These are phyloP conservation scores for Phytophthora ohioensis DNA, from an alignment of 352 stramenopile genomes.

Conservation along the genomic window DNA sequence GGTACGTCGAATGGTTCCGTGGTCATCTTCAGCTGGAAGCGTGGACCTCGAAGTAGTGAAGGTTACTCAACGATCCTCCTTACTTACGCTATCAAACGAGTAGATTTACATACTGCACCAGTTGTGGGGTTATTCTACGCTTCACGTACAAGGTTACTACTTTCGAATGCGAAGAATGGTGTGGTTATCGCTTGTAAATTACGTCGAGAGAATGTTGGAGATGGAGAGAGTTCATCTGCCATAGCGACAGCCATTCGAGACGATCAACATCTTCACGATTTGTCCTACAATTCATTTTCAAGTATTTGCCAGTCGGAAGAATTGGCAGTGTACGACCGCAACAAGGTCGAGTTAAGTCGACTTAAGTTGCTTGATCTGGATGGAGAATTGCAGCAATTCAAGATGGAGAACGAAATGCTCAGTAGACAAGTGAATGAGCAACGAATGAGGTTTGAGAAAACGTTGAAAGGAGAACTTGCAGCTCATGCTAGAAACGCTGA, in stretches of 20 bases:
- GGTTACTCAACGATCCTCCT: conserved; percentile 38
- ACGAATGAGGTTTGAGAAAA: conserved; percentile 47
- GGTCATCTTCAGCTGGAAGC: conserved; percentile 60
- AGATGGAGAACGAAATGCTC: conserved; percentile 79
- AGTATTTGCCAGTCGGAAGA: conserved; percentile 66
- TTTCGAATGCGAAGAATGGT: conserved; percentile 54
- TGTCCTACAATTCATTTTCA: conserved; percentile 28
- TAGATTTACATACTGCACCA: conserved; percentile 63
- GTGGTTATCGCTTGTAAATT: conserved; percentile 54
- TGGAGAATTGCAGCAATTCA: conserved; percentile 69
- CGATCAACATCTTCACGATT: conserved; percentile 32
- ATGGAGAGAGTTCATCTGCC: conserved; percentile 19
- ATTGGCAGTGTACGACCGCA: conserved; percentile 66
- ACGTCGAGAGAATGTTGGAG: conserved; percentile 17
- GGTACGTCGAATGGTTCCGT: conserved; percentile 55
- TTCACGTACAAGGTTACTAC: conserved; percentile 32
- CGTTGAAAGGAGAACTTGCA: conserved; percentile 40
- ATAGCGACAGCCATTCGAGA: conserved; percentile 34
- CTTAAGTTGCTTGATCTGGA: conserved; percentile 71
- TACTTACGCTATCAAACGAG: conserved; percentile 35
- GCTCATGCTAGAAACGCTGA: conserved; percentile 29
- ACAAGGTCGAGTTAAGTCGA: conserved; percentile 55
- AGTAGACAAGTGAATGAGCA: conserved; percentile 61
- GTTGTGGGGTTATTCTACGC: conserved; percentile 56
- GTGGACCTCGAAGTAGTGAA: conserved; percentile 31